Evolutionary conservation across 2,329 filamentous ascomycete genomes (phyloP), one percentile per base, ranked within the genome.

Genomic region (Pseudogymnoascus sp.): DNA sequence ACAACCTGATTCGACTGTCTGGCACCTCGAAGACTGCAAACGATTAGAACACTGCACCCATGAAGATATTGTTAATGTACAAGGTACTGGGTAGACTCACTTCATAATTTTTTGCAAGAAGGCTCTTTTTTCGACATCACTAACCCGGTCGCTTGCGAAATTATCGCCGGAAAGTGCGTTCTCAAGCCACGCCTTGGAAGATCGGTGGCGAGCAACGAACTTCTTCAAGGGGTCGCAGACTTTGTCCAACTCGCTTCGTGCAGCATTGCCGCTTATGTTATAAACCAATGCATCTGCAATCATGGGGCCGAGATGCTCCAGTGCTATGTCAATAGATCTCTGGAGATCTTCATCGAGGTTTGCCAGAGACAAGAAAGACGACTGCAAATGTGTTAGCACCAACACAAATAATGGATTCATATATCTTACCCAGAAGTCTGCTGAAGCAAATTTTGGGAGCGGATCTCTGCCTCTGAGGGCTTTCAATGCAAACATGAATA

Each of bases 381-480:
- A 76, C 84, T 86, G 58, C 11, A 7, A 9, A 22, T 33, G 28
- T 38, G 36, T 66, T 61, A 66, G 66, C 64, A 25, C 3, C 11
- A 19, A 9, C 38, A 35, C 58, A 61, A 28, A 14, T 38, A 6
- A 45, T 25, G 33, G 25, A 35, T 60, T 33, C 23, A 8, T 19
- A 36, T 63, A 60, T 70, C 79, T 67, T 75, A 88, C 86, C 89
- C 91, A 94, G 65, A 95, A 90, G 28, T 88, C 84, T 7, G 86
- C 84, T 1, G 90, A 84, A 2, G 88, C 84, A 30, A 82, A 82
- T 74, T 94, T 95, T 0, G 90, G 88, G 8, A 95, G 76, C 0
- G 88, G 85, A 64, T 94, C 90, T 30, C 81, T 84, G 11, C 87
- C 87, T 45, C 86, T 82, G 5, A 95, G 76, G 6, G 90, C 85